A percentile compares a stretch with the other conserved stretches of the same genome.
phyloP scores from a whole-genome alignment of 345 rosid species.

The Bretschneidera sinensis region DNA sequence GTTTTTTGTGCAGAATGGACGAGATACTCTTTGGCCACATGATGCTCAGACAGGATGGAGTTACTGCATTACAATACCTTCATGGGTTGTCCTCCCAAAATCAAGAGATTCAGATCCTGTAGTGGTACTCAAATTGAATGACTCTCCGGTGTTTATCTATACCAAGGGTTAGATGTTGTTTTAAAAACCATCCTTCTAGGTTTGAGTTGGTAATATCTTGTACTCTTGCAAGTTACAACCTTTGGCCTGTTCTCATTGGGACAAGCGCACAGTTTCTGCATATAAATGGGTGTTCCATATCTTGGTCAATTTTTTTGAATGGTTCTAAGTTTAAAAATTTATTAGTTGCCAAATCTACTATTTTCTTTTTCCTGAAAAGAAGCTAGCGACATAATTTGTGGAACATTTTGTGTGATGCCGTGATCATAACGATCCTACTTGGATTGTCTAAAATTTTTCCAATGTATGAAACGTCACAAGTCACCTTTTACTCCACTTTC shows the following conservation, averaged over 20 bases:
- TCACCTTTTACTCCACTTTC: no score
- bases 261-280: neutral
- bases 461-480: neutral
- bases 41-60: constrained; percentile 94
- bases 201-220: constrained; percentile 8
- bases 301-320: neutral
- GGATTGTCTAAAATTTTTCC: no score
- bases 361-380: neutral
- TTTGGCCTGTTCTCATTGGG: neutral
- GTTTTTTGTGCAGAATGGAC: constrained; percentile 65
- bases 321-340: no score
- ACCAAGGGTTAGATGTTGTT: constrained; percentile 27
- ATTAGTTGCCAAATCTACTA: neutral
- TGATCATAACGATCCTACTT: neutral
- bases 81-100: constrained; percentile 86
- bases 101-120: constrained; percentile 94
- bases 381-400: neutral
- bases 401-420: neutral
- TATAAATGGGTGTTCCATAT: neutral
- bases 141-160: constrained; percentile 23
- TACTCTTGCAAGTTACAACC: neutral
- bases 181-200: constrained; percentile 10
- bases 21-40: constrained; percentile 88
- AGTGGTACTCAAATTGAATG: constrained; percentile 61
- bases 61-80: constrained; percentile 83